Evolutionary conservation across 192 early-diverging fungal species (phyloP).

Genomic region (Geranomyces variabilis): DNA sequence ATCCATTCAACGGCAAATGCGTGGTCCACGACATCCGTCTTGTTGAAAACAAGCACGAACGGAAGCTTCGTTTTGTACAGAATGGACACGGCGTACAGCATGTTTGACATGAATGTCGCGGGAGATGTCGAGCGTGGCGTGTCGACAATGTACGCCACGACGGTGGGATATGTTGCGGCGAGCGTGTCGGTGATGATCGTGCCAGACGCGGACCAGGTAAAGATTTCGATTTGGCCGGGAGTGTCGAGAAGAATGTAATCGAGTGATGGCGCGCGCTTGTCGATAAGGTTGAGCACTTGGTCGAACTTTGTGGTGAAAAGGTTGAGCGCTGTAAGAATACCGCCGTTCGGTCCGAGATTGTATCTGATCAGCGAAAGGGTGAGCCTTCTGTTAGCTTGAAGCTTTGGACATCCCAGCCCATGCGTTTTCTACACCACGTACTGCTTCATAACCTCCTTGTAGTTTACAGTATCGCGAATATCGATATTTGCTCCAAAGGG

Average conservation of each 20-base stretch:
- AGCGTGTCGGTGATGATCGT: constrained; percentile 93
- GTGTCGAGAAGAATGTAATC: constrained; percentile 89
- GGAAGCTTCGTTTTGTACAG: constrained; percentile 97
- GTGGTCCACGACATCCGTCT: constrained; percentile 89
- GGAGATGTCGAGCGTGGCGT: constrained; percentile 90
- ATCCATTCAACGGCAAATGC: constrained; percentile 95
- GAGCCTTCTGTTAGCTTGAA: too few relatives aligned
- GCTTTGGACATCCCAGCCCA: too few relatives aligned
- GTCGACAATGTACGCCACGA: constrained; percentile 92
- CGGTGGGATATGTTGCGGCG: constrained; percentile 88
- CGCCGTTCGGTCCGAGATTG: constrained; percentile 95
- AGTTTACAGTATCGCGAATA: constrained; percentile 96
- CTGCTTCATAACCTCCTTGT: constrained; percentile 99
- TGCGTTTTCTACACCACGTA: constrained; percentile 44
- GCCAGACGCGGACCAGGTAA: constrained; percentile 98
- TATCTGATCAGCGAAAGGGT: constrained; percentile 57
- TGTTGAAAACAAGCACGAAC: constrained; percentile 95
- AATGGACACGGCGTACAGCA: constrained; percentile 97
- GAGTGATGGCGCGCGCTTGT: constrained; percentile 72
- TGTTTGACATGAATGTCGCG: constrained; percentile 98
- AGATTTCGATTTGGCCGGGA: constrained; percentile 98
- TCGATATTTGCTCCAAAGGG: constrained; percentile 97
- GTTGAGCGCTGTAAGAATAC: constrained; percentile 93
- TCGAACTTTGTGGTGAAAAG: constrained; percentile 98
- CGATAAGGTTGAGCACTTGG: constrained; percentile 87